Evolutionary conservation across 2,329 filamentous ascomycete genomes (phyloP).

Genomic region (Dactylella cylindrospora): DNA sequence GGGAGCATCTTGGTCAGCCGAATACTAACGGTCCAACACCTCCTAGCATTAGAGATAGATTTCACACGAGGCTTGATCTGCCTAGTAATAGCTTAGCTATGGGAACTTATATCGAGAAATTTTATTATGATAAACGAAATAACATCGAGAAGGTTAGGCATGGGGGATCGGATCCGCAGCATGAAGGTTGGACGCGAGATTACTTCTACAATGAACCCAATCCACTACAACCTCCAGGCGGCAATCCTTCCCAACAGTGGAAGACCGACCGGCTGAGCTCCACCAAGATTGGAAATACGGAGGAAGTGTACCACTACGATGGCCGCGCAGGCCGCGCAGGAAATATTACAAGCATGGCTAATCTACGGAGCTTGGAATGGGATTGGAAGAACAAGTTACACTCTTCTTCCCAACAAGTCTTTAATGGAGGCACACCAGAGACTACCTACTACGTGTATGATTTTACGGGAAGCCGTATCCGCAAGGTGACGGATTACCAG

Average conservation of each 20-base stretch:
- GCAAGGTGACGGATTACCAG: conserved; percentile 44
- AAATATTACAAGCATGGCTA: conserved; percentile 38
- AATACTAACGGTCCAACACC: not conserved
- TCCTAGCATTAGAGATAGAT: not conserved
- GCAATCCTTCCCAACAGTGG: not conserved
- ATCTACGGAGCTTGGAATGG: conserved; percentile 32
- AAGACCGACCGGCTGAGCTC: conserved; percentile 1
- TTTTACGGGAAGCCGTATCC: conserved; percentile 22
- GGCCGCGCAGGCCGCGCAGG: conserved; percentile 14
- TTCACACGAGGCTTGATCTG: not conserved
- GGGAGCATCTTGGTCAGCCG: conserved; percentile 16
- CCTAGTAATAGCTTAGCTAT: not conserved
- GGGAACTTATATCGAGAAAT: conserved; percentile 3
- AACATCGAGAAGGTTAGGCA: not conserved
- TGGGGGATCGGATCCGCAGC: not conserved
- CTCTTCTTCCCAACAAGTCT: conserved; percentile 5
- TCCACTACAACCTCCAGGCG: not conserved
- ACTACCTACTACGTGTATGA: conserved; percentile 45
- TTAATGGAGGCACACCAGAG: conserved; percentile 26
- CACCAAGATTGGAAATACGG: not conserved
- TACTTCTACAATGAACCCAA: conserved; percentile 3
- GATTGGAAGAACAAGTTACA: conserved; percentile 39
- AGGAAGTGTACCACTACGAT: not conserved
- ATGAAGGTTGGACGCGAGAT: not conserved
- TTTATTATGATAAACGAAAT: not conserved